Base-by-base conservation (phyloP, 116 monocot species). In the Iris pallida region DNA sequence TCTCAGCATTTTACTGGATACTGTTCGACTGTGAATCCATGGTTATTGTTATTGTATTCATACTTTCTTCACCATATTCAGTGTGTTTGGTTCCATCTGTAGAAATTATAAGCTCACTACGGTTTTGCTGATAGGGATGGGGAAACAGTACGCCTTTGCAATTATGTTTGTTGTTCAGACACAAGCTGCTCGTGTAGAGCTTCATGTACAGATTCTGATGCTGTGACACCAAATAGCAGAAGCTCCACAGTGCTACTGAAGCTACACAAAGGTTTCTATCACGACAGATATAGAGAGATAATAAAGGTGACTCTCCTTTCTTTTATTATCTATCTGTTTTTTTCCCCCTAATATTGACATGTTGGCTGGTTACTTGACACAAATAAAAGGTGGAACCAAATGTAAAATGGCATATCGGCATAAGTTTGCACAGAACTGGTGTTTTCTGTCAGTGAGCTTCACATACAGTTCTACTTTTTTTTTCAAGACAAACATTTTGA, bases 241-340 rank as follows among this genome's bases (percentile, higher is more conserved):
- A 60, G 58, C 56, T 64, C 73, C 57, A 20, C 65, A 59, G 43
- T 96, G 63, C 77, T 77, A 42, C n/a, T 96, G 13, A 82, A 82
- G 72, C 79, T 96, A 48, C 82, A 75, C 40, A 92, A 78, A 76
- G 95, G 95, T 49, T 79, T 86, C 43, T 96, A 96, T 75, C 95
- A 96, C 76, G 88, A 91, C n/a, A 77, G 45, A 64, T 78, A 71
- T 69, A 53, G 42, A 49, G 72, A 85, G 52, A 75, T 81, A 60
- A 43, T 68, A 66, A 80, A 84, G 88, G 88, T 88, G 41, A 42
- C 20, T 68, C 5, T 51, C 17, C 3, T 10, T 9, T 53, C 55
- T 42, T 3, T 18, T 42, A 42, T 44, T 7, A 15, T 43, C 41
- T 53, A 7, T 65, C 4, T 54, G 15, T 18, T 61, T 44, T 61